Evolutionary conservation across 2,329 filamentous ascomycete species (phyloP).

Genomic region (Chrysoporthe deuterocubensis): DNA sequence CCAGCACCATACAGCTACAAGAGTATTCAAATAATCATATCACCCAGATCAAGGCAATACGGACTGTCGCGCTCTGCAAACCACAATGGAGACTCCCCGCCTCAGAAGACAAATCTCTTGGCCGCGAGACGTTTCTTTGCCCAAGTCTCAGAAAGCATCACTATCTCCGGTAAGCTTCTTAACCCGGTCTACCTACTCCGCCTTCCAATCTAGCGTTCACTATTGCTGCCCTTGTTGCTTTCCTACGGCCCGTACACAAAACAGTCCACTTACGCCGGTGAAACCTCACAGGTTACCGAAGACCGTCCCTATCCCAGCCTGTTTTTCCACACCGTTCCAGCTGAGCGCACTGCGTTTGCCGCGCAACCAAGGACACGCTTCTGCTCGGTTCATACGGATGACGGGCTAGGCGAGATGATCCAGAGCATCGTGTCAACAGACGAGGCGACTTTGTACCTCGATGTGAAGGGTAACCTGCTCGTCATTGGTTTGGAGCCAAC

Average conservation of each 20-base stretch:
- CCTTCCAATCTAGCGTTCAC: not conserved
- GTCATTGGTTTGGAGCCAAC: not conserved
- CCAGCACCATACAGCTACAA: not conserved
- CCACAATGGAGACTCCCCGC: not conserved
- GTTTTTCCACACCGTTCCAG: not conserved
- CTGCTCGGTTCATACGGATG: conserved; percentile 4
- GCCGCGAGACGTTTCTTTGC: conserved; percentile 1
- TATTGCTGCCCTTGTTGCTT: not conserved
- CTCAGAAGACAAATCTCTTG: conserved; percentile 7
- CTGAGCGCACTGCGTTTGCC: not conserved
- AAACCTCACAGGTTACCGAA: not conserved
- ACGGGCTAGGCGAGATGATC: conserved; percentile 11
- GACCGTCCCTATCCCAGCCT: conserved; percentile 15
- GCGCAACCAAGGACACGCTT: not conserved
- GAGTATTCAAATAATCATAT: not conserved
- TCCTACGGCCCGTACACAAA: not conserved
- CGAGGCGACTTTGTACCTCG: not conserved
- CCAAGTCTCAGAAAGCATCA: not conserved
- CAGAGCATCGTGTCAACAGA: conserved; percentile 14
- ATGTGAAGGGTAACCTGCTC: not conserved
- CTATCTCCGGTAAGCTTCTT: not conserved
- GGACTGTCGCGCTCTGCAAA: too few relatives aligned
- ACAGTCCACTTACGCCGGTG: not conserved
- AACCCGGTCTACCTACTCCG: not conserved
- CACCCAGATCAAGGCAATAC: not conserved